phyloP scores from a whole-genome alignment of 2,329 filamentous ascomycete genomes.

The Ascochyta rabiei region DNA sequence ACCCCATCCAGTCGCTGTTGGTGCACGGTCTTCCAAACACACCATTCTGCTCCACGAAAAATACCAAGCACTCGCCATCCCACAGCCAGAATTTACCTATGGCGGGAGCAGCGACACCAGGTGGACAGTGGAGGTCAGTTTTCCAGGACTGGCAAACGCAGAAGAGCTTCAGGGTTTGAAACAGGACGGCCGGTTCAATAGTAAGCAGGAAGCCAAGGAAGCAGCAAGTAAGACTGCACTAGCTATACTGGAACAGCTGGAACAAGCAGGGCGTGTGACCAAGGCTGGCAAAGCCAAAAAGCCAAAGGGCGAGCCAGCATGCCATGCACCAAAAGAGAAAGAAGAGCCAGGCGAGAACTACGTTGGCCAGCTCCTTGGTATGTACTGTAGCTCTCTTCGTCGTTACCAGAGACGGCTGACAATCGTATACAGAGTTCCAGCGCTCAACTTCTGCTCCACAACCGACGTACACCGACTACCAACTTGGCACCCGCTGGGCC shows the following conservation, averaged over 20 bases:
- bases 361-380: constrained; percentile 49
- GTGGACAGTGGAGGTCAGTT: constrained; percentile 31
- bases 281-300: constrained; percentile 30
- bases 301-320: constrained; percentile 15
- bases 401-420: not conserved
- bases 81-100: constrained; percentile 30
- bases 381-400: constrained; percentile 4
- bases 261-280: constrained; percentile 27
- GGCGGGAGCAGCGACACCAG: constrained; percentile 16
- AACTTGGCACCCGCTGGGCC: constrained; percentile 38
- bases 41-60: constrained; percentile 32
- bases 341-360: constrained; percentile 32
- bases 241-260: constrained; percentile 30
- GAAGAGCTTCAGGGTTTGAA: constrained; percentile 25
- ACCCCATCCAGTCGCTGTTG: constrained; percentile 26
- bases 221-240: constrained; percentile 44
- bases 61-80: constrained; percentile 31
- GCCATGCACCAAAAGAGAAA: constrained; percentile 4
- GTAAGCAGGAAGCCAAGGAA: constrained; percentile 54
- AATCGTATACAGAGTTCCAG: constrained; percentile 37
- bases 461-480: constrained; percentile 48
- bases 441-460: constrained; percentile 28
- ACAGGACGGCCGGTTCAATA: constrained; percentile 36
- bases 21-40: constrained; percentile 24
- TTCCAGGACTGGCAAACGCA: constrained; percentile 24